These are phyloP conservation scores for Ceratonia siliqua DNA, from an alignment of 306 rosid genomes.

Conservation along the genomic window DNA sequence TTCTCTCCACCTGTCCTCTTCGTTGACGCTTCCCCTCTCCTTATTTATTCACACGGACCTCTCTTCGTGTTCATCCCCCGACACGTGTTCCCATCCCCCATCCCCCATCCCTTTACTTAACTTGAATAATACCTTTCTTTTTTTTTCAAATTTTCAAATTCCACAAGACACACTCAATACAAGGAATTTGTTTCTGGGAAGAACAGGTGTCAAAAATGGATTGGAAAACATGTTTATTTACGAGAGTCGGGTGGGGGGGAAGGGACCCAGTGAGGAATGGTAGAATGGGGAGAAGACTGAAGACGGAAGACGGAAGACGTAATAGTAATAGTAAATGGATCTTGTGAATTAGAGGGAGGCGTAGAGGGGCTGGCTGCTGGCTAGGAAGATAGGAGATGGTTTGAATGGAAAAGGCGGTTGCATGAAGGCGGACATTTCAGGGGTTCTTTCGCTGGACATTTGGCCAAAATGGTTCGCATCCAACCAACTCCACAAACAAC, in stretches of 20 bases:
- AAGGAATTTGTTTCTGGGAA: too few species aligned
- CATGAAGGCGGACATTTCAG: slow-evolving; percentile 22
- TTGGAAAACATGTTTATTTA: slow-evolving; percentile 31
- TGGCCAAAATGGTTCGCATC: not conserved
- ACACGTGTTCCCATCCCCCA: slow-evolving; percentile 29
- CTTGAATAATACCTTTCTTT: too few species aligned
- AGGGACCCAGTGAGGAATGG: slow-evolving; percentile 11
- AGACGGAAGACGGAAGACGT: not conserved
- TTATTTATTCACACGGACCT: not conserved
- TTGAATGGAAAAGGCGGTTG: not conserved
- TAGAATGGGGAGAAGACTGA: not conserved
- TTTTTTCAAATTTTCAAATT: too few species aligned
- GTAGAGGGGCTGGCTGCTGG: too few species aligned
- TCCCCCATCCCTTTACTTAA: too few species aligned
- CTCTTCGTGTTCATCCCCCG: not conserved
- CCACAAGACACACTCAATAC: too few species aligned
- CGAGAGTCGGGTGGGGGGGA: not conserved
- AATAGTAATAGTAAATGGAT: not conserved
- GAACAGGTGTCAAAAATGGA: not conserved
- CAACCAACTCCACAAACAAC: not conserved
- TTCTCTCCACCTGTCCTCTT: slow-evolving; percentile 33
- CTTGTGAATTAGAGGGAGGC: not conserved
- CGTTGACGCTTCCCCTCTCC: slow-evolving; percentile 21
- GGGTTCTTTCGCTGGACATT: not conserved
- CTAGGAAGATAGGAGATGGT: too few species aligned